phyloP scores from a whole-genome alignment of 2,329 filamentous ascomycete species.

The Aspergillus caelatus region DNA sequence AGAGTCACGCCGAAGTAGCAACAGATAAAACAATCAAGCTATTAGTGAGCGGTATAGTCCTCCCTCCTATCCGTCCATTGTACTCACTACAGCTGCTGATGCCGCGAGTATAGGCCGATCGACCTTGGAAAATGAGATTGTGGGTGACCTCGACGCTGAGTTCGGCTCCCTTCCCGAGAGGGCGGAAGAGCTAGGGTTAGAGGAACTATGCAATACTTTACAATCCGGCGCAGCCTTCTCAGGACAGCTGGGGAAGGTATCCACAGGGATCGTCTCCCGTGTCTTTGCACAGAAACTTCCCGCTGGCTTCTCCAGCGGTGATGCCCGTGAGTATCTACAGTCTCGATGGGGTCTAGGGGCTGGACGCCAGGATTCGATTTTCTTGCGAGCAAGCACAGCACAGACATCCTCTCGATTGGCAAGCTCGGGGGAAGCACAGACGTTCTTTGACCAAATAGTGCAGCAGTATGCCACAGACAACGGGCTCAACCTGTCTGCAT shows the following conservation, averaged over 20 bases:
- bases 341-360: slow-evolving; percentile 85
- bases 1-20: neutral
- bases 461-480: slow-evolving; percentile 86
- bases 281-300: slow-evolving; percentile 99
- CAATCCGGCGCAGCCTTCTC: slow-evolving; percentile 83
- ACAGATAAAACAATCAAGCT: neutral
- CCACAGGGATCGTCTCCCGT: slow-evolving; percentile 86
- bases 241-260: slow-evolving; percentile 96
- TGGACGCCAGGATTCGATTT: slow-evolving; percentile 86
- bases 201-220: slow-evolving; percentile 93
- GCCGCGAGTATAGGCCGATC: slow-evolving; percentile 73
- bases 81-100: neutral
- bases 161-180: slow-evolving; percentile 98
- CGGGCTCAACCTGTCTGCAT: slow-evolving; percentile 80
- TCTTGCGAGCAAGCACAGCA: slow-evolving; percentile 87
- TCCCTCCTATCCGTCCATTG: neutral
- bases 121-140: slow-evolving; percentile 96
- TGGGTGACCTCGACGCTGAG: slow-evolving; percentile 96
- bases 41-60: neutral
- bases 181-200: slow-evolving; percentile 93
- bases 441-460: slow-evolving; percentile 82
- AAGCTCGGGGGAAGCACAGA: slow-evolving; percentile 87
- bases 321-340: slow-evolving; percentile 92
- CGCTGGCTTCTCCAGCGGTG: slow-evolving; percentile 97
- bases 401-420: slow-evolving; percentile 87